Evolutionary conservation across 1,139 yeast genomes (phyloP), one percentile per base, ranked within the genome.

Genomic region (Sugiyamaella xylanicola): DNA sequence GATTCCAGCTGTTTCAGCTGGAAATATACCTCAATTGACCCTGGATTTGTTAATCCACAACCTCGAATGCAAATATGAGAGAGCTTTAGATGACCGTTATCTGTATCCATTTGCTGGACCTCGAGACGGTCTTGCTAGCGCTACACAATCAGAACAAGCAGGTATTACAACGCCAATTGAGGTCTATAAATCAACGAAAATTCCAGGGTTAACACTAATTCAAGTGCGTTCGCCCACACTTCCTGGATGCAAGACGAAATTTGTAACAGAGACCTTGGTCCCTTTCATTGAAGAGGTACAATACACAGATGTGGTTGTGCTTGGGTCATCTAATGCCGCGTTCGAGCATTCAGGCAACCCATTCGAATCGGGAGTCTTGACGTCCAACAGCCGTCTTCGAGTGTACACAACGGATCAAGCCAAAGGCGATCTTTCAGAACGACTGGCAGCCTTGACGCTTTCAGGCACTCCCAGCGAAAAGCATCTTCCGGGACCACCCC

Each of bases 71-170:
- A 61, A 72, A 53, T 79, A 78, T 48, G 74, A 85, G 4, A 83
- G 81, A 3, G 69, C 79, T 19, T 71, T 91, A 35, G 86, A 86
- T 65, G 84, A 83, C 52, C 69, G 74, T 2, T 82, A 77, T 63
- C 70, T 91, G 21, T 88, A 87, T 65, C 97, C 99, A 2, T 90
- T 92, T 72, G 84, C 85, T 0, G 87, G 96, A 0, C 95, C 97
- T 1, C 72, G 81, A 11, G 97, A 91, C 68, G 70, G 73, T 48
- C 70, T 70, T 1, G 64, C 60, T 4, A 59, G 48, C 40, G 27
- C 40, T 62, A 56, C 39, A 59, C 57, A 64, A 37, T n/a, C 50
- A 7, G 43, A 46, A 46, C 50, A 7, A 11, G 32, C 50, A n/a
- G 83, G 84, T 2, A 68, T 86, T 46, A 71, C 85, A 3, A 80